Evolutionary conservation across 2,329 filamentous ascomycete genomes (phyloP).

Genomic region (Talaromyces islandicus): DNA sequence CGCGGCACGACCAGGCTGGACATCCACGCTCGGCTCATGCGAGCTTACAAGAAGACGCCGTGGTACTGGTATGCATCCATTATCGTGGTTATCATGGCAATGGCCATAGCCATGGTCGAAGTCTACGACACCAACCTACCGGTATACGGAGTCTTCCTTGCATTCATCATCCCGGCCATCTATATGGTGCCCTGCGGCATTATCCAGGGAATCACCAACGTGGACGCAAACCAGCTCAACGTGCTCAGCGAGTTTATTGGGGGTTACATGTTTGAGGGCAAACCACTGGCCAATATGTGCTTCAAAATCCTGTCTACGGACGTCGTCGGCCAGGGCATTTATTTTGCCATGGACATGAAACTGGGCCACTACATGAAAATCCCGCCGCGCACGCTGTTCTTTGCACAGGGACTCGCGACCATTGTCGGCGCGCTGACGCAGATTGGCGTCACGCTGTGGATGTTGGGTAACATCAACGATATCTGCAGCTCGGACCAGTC

Average conservation of each 20-base stretch:
- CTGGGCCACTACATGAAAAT: slow-evolving; percentile 49
- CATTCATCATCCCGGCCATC: slow-evolving; percentile 34
- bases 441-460: slow-evolving; percentile 31
- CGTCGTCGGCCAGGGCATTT: slow-evolving; percentile 41
- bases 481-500: slow-evolving; percentile 38
- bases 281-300: slow-evolving; percentile 41
- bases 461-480: slow-evolving; percentile 34
- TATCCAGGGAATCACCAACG: slow-evolving; percentile 40
- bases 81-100: slow-evolving; percentile 24
- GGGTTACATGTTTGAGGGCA: slow-evolving; percentile 40
- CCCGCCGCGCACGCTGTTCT: slow-evolving; percentile 43
- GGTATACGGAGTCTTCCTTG: slow-evolving; percentile 38
- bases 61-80: slow-evolving; percentile 39
- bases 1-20: slow-evolving; percentile 34
- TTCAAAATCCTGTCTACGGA: slow-evolving; percentile 41
- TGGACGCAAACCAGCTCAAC: slow-evolving; percentile 40
- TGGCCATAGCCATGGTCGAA: slow-evolving; percentile 30
- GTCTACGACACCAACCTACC: slow-evolving; percentile 40
- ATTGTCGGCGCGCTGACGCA: slow-evolving; percentile 44
- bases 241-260: slow-evolving; percentile 41
- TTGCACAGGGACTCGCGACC: slow-evolving; percentile 44
- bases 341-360: slow-evolving; percentile 47
- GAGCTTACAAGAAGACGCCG: slow-evolving; percentile 31
- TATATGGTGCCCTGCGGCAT: slow-evolving; percentile 43
- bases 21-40: slow-evolving; percentile 38